Percentiles rank a stretch among this genome's conserved stretches.
These are phyloP conservation scores for Diaporthe sp. DNA, from an alignment of 2,329 filamentous ascomycete genomes.

Conservation along the genomic window DNA sequence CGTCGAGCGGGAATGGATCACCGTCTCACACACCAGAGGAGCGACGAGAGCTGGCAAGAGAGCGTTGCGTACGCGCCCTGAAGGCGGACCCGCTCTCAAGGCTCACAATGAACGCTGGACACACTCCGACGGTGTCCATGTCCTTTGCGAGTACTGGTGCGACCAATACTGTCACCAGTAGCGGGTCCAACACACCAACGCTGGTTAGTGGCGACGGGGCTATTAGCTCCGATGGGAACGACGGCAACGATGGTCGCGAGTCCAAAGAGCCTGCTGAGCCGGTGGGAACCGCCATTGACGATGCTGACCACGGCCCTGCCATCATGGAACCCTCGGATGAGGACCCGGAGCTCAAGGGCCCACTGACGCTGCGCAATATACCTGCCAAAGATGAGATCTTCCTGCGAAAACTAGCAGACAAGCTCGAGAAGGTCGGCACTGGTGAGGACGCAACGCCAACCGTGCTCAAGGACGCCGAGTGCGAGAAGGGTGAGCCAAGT, in stretches of 20 bases:
- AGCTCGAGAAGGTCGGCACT: conserved; percentile 64
- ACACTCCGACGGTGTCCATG: conserved; percentile 73
- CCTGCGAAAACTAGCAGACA: conserved; percentile 63
- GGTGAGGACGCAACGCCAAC: conserved; percentile 63
- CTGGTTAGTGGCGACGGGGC: conserved; percentile 45
- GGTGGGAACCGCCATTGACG: conserved; percentile 32
- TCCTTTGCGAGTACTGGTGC: conserved; percentile 61
- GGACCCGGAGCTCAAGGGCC: conserved; percentile 64
- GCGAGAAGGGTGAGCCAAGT: conserved; percentile 23
- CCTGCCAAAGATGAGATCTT: conserved; percentile 70
- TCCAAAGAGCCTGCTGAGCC: conserved; percentile 44
- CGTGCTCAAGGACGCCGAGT: conserved; percentile 47
- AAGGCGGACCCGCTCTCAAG: conserved; percentile 64
- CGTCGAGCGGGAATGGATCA: conserved; percentile 47
- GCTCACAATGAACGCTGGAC: conserved; percentile 73
- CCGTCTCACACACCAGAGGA: conserved; percentile 37
- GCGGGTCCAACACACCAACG: conserved; percentile 57
- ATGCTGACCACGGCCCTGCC: conserved; percentile 44
- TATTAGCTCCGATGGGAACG: conserved; percentile 38
- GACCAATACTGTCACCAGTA: conserved; percentile 56
- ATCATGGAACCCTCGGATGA: conserved; percentile 55
- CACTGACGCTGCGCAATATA: conserved; percentile 68
- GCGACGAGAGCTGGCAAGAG: conserved; percentile 29
- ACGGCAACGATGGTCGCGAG: conserved; percentile 32
- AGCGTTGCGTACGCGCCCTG: conserved; percentile 48